Base-by-base conservation (phyloP, 768 basidiomycete species). In the Russula sp. region DNA sequence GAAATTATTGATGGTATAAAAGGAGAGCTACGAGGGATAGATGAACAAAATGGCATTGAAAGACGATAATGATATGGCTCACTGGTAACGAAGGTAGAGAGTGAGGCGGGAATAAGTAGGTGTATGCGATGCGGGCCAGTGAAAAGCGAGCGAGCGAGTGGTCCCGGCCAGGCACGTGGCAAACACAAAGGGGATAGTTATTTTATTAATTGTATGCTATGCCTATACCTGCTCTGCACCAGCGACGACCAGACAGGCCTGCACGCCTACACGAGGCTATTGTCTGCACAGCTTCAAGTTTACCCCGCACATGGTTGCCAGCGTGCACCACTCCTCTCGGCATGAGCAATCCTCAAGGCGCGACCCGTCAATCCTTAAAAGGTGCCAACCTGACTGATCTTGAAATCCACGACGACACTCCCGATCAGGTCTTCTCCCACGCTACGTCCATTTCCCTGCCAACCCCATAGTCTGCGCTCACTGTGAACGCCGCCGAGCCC, bases 41-140 rank as follows among this genome's bases (percentile, higher is more conserved):
- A 36, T 56, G 43, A 57, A 51, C 10, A 32, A 39, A 20, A 46
- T 25, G 9, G n/a, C 39, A 22, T 48, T 14, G 29, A 43, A 49
- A 38, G 13, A 7, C 42, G 45, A 32, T 47, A n/a, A 22, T n/a
- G n/a, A n/a, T n/a, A n/a, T 13, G n/a, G 53, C 61, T 18, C 18
- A 62, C 61, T 63, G 38, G 61, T 47, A 36, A 61, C 36, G 46
- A 55, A 41, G 59, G 59, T 41, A 49, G 45, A 13, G 29, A 61
- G 3, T 29, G 34, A 42, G 34, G 29, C 55, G 47, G 39, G 38
- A 56, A 60, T 47, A 45, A 39, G 43, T 36, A 42, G 59, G 14
- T 51, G 41, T 58, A 51, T 50, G 58, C 58, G 49, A 35, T 41
- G 39, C 49, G 39, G 50, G 32, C 32, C 9, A 56, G 18, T 32